Evolutionary conservation across 768 basidiomycete genomes (phyloP).

Genomic region (Termitomyces titanicus): DNA sequence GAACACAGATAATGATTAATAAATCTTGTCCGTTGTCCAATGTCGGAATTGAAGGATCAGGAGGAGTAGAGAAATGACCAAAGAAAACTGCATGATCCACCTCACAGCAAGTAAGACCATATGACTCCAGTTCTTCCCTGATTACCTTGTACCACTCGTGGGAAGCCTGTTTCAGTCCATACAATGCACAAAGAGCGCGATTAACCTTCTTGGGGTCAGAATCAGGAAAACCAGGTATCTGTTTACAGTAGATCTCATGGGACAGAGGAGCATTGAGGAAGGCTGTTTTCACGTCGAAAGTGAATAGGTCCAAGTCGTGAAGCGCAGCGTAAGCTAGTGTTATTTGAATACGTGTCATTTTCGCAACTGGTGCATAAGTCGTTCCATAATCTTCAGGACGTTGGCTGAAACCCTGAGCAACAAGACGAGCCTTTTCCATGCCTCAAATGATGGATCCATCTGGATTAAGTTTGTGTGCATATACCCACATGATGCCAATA

Average conservation of each 20-base stretch:
- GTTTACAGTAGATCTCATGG: too few species aligned
- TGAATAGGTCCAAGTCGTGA: not conserved
- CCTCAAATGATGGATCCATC: too few species aligned
- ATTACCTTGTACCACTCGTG: not conserved
- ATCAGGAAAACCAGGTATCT: too few species aligned
- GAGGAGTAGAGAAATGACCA: too few species aligned
- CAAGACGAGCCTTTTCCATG: too few species aligned
- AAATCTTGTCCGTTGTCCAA: constrained; percentile 5
- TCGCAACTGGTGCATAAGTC: not conserved
- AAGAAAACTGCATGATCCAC: too few species aligned
- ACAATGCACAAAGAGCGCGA: not conserved
- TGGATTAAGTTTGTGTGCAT: too few species aligned
- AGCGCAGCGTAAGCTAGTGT: not conserved
- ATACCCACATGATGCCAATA: not conserved
- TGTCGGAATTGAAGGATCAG: constrained; percentile 22
- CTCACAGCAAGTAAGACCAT: constrained; percentile 3
- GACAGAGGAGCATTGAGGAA: not conserved
- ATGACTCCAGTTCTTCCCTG: not conserved
- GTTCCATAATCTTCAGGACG: not conserved
- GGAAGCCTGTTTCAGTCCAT: not conserved
- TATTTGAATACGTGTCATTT: not conserved
- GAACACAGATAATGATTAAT: not conserved
- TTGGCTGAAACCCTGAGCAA: too few species aligned
- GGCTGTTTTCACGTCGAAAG: not conserved
- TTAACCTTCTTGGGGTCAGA: not conserved